These are phyloP conservation scores for Akanthomyces uredinophilus DNA, from an alignment of 2,329 filamentous ascomycete genomes.

Conservation along the genomic window DNA sequence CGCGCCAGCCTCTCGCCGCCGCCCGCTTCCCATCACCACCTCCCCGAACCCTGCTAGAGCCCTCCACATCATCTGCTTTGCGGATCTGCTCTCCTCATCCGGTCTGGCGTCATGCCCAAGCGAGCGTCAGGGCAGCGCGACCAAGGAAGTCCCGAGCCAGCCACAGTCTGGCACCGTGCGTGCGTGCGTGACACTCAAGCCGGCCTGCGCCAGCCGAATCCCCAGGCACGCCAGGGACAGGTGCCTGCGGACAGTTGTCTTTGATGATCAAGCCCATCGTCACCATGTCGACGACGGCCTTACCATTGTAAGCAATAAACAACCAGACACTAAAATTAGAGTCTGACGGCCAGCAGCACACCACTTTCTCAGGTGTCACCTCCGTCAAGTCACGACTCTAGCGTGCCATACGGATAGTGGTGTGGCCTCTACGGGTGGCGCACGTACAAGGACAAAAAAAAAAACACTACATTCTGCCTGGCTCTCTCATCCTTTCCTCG, in stretches of 20 bases:
- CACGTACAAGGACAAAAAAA: not conserved
- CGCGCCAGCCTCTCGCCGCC: not conserved
- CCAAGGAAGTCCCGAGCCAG: not conserved
- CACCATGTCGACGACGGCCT: too few species aligned
- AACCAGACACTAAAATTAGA: too few species aligned
- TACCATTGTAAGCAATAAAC: too few species aligned
- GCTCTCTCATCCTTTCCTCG: not conserved
- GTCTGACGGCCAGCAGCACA: too few species aligned
- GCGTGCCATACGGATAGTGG: not conserved
- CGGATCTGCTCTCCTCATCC: conserved; percentile 4
- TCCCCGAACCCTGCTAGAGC: conserved; percentile 12
- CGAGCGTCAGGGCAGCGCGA: not conserved
- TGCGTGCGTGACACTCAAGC: too few species aligned
- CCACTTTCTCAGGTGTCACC: too few species aligned
- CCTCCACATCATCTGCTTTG: conserved; percentile 9
- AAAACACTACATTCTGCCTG: not conserved
- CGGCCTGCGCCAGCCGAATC: too few species aligned
- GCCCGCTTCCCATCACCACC: not conserved
- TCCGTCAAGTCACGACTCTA: not conserved
- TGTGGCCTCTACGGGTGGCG: not conserved
- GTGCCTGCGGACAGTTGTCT: too few species aligned
- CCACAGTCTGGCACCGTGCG: not conserved
- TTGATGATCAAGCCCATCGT: too few species aligned
- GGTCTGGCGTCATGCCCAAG: not conserved
- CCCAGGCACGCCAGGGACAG: too few species aligned